Conservation (phyloP, 192 early-diverging fungal species). For the Phlyctochytrium planicorne region DNA sequence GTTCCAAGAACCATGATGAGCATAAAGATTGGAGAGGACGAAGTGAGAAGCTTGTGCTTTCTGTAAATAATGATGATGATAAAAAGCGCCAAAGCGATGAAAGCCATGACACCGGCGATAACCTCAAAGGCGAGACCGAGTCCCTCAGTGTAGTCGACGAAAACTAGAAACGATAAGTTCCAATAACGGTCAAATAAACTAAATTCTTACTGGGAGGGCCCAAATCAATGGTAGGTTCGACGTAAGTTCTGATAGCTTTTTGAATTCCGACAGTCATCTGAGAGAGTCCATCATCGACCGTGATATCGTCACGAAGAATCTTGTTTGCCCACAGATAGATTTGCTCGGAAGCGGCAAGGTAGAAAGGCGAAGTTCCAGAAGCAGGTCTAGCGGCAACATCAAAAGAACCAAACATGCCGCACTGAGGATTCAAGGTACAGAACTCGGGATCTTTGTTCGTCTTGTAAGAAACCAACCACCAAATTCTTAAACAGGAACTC, state of each 20-base stretch:
- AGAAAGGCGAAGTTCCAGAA: constrained; percentile 3
- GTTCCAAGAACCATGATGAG: neutral
- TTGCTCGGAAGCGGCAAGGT: constrained; percentile 10
- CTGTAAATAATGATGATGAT: neutral
- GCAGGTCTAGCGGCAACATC: constrained; percentile 17
- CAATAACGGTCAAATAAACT: neutral
- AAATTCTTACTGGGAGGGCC: neutral
- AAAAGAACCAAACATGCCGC: neutral
- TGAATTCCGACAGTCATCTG: neutral
- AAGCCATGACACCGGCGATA: neutral
- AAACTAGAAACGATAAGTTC: neutral
- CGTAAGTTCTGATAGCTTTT: neutral
- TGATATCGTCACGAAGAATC: neutral
- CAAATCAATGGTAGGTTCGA: neutral
- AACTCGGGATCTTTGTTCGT: constrained; percentile 21
- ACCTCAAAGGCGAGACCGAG: neutral
- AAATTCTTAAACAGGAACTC: neutral
- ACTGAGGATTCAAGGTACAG: constrained; percentile 12
- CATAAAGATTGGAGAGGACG: neutral
- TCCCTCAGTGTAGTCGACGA: neutral
- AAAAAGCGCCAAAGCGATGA: neutral
- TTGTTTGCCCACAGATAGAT: constrained; percentile 7
- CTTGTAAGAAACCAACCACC: neutral
- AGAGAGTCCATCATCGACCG: neutral
- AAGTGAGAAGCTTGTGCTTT: neutral